Evolutionary conservation across 2,329 filamentous ascomycete species (phyloP).

Genomic region (Ceratocystis smalleyi): DNA sequence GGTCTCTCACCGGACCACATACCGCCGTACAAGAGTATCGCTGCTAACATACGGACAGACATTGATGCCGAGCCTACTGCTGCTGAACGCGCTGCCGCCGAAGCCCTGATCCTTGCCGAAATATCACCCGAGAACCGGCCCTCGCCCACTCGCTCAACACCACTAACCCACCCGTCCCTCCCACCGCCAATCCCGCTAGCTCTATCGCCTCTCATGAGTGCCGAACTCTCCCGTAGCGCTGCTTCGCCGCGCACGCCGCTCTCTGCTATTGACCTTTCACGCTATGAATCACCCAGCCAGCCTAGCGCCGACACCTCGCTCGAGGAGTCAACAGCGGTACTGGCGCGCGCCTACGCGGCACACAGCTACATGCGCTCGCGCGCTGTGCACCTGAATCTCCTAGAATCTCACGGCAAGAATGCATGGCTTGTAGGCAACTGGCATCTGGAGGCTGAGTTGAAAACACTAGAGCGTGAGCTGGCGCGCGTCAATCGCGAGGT

Average conservation of each 20-base stretch:
- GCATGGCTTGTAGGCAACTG: constrained; percentile 81
- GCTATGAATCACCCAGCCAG: constrained; percentile 64
- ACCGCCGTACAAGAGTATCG: not conserved
- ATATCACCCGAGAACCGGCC: constrained; percentile 32
- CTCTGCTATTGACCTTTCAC: constrained; percentile 53
- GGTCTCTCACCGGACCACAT: constrained; percentile 21
- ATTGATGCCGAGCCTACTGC: constrained; percentile 60
- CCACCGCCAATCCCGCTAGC: constrained; percentile 35
- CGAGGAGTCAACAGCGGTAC: constrained; percentile 39
- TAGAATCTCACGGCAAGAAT: constrained; percentile 73
- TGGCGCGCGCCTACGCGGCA: constrained; percentile 38
- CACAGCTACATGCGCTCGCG: constrained; percentile 38
- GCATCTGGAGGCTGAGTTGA: constrained; percentile 57
- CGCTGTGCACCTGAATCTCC: constrained; percentile 46
- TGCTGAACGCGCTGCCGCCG: constrained; percentile 47
- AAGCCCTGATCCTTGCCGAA: constrained; percentile 54
- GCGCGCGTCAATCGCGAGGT: constrained; percentile 50
- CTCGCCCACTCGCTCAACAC: constrained; percentile 24
- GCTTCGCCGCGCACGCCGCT: constrained; percentile 37
- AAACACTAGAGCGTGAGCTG: constrained; percentile 57
- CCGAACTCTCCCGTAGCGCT: constrained; percentile 54
- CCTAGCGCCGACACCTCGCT: constrained; percentile 21
- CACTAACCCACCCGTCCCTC: constrained; percentile 40
- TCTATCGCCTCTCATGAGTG: constrained; percentile 50
- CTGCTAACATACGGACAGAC: constrained; percentile 37